Conservation (phyloP, 2,329 filamentous ascomycete species). For the Xylaria arbuscula region DNA sequence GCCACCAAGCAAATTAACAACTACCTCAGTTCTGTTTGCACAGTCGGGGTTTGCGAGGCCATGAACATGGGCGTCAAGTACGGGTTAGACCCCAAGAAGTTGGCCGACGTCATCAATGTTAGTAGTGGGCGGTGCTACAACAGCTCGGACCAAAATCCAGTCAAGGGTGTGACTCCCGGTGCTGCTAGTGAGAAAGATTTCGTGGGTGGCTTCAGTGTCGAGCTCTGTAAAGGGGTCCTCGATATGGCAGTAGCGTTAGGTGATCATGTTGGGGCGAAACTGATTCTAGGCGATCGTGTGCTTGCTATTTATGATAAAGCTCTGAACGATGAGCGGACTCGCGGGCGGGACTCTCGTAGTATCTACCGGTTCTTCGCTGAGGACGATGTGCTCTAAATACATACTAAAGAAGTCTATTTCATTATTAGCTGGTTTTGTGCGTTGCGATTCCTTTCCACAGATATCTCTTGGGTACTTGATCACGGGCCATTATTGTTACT, state of each 20-base stretch:
- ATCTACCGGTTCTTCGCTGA: slow-evolving; percentile 32
- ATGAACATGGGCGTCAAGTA: slow-evolving; percentile 36
- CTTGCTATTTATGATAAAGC: slow-evolving; percentile 33
- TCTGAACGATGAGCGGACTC: slow-evolving; percentile 30
- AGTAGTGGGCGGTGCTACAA: slow-evolving; percentile 34
- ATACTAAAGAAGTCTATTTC: neutral
- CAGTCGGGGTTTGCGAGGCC: slow-evolving; percentile 31
- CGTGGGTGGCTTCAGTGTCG: slow-evolving; percentile 31
- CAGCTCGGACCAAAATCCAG: slow-evolving; percentile 31
- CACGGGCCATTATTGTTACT: no score
- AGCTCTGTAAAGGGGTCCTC: slow-evolving; percentile 33
- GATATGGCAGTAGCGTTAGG: slow-evolving; percentile 33
- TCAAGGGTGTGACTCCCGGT: slow-evolving; percentile 31
- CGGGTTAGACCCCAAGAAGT: slow-evolving; percentile 29
- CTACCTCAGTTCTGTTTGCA: slow-evolving; percentile 33
- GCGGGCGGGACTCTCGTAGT: slow-evolving; percentile 31
- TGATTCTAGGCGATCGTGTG: slow-evolving; percentile 24
- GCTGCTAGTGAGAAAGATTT: slow-evolving; percentile 31
- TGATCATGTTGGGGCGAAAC: slow-evolving; percentile 24
- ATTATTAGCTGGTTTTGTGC: neutral
- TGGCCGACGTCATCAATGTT: slow-evolving; percentile 32
- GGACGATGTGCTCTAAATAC: slow-evolving; percentile 23
- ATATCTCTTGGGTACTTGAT: neutral
- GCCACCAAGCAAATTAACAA: slow-evolving; percentile 36
- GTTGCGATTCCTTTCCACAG: neutral